Base-by-base conservation (phyloP, 257 asterid genomes). In the Ligustrum vulgare region DNA sequence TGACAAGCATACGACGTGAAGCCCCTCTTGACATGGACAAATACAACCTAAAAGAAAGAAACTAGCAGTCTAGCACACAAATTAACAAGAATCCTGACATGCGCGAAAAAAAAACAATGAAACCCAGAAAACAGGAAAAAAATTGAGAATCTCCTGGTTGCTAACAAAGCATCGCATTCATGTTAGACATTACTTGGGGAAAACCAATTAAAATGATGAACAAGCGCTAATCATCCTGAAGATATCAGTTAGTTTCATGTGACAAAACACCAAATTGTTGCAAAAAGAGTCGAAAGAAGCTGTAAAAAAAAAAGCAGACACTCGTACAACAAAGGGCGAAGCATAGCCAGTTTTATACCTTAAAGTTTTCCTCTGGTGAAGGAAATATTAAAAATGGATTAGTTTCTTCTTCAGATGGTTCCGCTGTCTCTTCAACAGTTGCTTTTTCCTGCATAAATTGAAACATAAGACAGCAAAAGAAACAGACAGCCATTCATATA, bases 381-480 rank as follows among this genome's bases (percentile, higher is more conserved):
- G 98, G 98, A 83, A 94, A 94, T 79, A 91, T 81, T 43, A 83
- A 74, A 81, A 77, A 94, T n/a, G 98, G 98, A 82, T 94, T 92
- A 49, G 84, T 63, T 80, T 92, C 99, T 87, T 91, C 98, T 81
- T 94, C 96, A 67, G 91, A 82, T 82, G 86, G 90, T 77, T 82
- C 88, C 37, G 86, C 79, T 28, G 77, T 78, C 85, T 82, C 98
- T 84, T 87, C 91, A 36, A 75, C 87, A 72, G 74, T 62, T 78
- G 84, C 80, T 63, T 91, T 92, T 4, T 81, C 94, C 98, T 92
- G 83, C 79, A 69, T 33, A 73, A 76, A 73, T 63, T 31, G 41
- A 32, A 35, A 78, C 72, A 78, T 25, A 31, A 60, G 13, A 43
- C 39, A 73, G 47, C 41, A 62, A 72, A 41, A 70, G 74, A 62